Conservation (phyloP, 257 asterid genomes). For the Misopates orontium region DNA sequence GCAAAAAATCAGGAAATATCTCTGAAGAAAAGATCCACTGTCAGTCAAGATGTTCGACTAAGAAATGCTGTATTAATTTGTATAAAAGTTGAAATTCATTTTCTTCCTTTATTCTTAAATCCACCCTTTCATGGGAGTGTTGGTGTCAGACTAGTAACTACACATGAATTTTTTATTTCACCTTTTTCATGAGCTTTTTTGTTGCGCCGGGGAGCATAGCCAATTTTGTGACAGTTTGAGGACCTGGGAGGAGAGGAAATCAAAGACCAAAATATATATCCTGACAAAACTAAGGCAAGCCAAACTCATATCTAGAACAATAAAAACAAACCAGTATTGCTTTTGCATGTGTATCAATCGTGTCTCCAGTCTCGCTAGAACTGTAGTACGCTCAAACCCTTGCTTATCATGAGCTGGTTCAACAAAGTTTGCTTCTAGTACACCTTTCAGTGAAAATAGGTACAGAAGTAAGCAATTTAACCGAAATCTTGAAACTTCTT, state of each 20-base stretch:
- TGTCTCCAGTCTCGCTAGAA: constrained; percentile 83
- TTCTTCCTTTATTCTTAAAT: background rate
- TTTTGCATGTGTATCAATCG: constrained; percentile 71
- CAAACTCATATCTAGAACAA: constrained; percentile 5
- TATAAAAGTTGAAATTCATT: background rate
- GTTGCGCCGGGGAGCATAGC: constrained; percentile 70
- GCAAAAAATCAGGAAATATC: constrained; percentile 35
- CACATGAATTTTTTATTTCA: constrained; percentile 25
- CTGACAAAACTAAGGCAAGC: constrained; percentile 9
- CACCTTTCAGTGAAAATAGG: constrained; percentile 48
- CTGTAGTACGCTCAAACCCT: constrained; percentile 92
- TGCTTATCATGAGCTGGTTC: constrained; percentile 99
- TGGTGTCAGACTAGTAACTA: background rate
- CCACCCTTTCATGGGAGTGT: background rate
- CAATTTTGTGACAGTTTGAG: constrained; percentile 70
- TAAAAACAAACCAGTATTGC: constrained; percentile 71
- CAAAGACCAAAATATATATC: background rate
- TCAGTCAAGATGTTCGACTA: constrained; percentile 22
- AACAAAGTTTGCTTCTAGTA: constrained; percentile 94
- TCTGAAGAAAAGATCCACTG: constrained; percentile 40
- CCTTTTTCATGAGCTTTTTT: constrained; percentile 52
- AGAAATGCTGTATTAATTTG: constrained; percentile 13
- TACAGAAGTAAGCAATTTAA: constrained; percentile 29
- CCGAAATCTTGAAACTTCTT: constrained; percentile 14
- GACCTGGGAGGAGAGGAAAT: constrained; percentile 53